Evolutionary conservation across 2,329 filamentous ascomycete genomes (phyloP), one percentile per base, ranked within the genome.

Genomic region (Xylaria sp.): DNA sequence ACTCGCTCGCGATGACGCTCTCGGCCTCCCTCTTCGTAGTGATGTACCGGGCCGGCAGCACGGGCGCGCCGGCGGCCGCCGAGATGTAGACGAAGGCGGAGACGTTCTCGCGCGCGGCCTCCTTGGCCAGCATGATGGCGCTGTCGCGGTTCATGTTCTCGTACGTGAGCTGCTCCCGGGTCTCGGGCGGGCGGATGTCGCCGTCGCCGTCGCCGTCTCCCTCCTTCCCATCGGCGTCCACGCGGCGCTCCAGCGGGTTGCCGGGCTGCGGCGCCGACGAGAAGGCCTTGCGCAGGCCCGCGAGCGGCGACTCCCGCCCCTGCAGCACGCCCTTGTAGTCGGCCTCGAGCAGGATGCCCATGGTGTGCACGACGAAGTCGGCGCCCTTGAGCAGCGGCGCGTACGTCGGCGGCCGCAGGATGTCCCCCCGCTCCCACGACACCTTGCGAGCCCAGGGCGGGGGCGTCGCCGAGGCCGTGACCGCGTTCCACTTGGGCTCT

Each of bases 131-230:
- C 50, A 88, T 83, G 57, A 97, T 85, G 44, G 93, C 93, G 76
- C 79, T 85, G 75, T 97, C 93, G 52, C 94, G 84, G 76, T 99
- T 99, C 91, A 99, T 97, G 56, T 92, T 81, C 77, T 97, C 94
- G 76, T 99, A 99, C 17, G 93, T 97, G 66, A 96, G 79, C 74
- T 94, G 89, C 21, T 87, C 86, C 63, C 86, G 85, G 42, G 78
- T 82, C 71, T 90, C 86, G 48, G 85, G 79, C 1, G 87, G 82
- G 62, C 81, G 79, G 62, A 92, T 80, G 56, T 83, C 79, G 57
- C 83, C 82, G 44, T 80, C 84, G 39, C 78, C 72, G 47, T n/a
- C n/a, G n/a, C n/a, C n/a, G n/a, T n/a, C n/a, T n/a, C n/a, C n/a
- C n/a, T n/a, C n/a, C n/a, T n/a, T n/a, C n/a, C n/a, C n/a, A n/a